phyloP scores from a whole-genome alignment of 1,284 basidiomycete genomes.

The Xanthoconium separans region DNA sequence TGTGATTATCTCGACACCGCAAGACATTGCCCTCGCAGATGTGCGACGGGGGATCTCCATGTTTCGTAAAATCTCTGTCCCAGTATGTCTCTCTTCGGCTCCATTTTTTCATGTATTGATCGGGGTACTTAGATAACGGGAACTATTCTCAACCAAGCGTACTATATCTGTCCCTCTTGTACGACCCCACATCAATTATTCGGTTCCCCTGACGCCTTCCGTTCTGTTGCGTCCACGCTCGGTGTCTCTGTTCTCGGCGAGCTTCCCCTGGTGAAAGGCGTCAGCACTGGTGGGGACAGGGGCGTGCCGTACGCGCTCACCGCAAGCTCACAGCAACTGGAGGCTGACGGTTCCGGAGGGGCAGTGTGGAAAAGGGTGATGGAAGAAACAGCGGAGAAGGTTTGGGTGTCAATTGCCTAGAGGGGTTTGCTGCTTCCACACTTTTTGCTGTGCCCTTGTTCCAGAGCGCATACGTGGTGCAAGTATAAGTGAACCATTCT shows the following conservation, averaged over 20 bases:
- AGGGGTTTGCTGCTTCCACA: neutral
- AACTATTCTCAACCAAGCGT: slow-evolving; percentile 87
- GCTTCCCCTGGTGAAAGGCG: slow-evolving; percentile 77
- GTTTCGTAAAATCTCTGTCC: slow-evolving; percentile 89
- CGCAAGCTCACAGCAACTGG: slow-evolving; percentile 20
- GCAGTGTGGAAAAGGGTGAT: slow-evolving; percentile 49
- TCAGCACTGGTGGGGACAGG: slow-evolving; percentile 75
- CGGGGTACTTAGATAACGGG: slow-evolving; percentile 70
- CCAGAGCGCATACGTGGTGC: too few relatives aligned
- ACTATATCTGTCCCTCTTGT: slow-evolving; percentile 85
- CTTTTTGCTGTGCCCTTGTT: neutral
- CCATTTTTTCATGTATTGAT: neutral
- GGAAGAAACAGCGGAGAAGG: slow-evolving; percentile 40
- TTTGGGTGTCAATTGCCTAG: slow-evolving; percentile 37
- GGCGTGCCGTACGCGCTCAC: slow-evolving; percentile 63
- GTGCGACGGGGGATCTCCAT: slow-evolving; percentile 92
- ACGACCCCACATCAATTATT: slow-evolving; percentile 75
- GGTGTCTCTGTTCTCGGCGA: slow-evolving; percentile 76
- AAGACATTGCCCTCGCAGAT: slow-evolving; percentile 91
- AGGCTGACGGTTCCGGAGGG: slow-evolving; percentile 36
- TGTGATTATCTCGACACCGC: slow-evolving; percentile 93
- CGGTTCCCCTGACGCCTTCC: slow-evolving; percentile 70
- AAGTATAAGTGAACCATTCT: too few relatives aligned
- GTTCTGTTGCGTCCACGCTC: slow-evolving; percentile 59
- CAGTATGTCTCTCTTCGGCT: slow-evolving; percentile 49